Evolutionary conservation across 1,284 basidiomycete species (phyloP), one percentile per base, ranked within the genome.

Genomic region (Ganoderma multipileum): DNA sequence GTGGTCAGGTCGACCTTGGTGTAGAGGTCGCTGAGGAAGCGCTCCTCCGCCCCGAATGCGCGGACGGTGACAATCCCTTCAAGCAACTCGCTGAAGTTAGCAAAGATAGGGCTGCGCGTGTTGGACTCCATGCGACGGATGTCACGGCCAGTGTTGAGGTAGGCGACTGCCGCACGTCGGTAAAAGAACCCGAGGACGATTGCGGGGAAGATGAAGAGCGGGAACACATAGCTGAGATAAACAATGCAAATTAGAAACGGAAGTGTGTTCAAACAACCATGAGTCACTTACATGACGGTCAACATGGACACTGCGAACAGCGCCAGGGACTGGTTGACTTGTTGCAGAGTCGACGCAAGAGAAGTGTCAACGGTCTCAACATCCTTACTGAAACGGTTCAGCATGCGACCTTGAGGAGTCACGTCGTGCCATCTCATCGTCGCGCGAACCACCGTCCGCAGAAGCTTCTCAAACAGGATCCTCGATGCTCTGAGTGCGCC

Each of bases 31-130:
- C 92, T 86, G 74, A 96, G 84, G 83, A 97, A 96, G n/a, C 87
- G 83, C 50, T 83, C 82, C 75, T 97, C 95, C 1, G 90, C 93
- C 11, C 92, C 92, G 80, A 96, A 98, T 0, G 95, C 96, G 61
- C 96, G 89, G 47, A 97, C 94, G n/a, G 93, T 91, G 57, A 94
- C 86, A 61, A 95, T 91, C 26, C 94, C 94, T 68, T 90, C 88
- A 44, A 96, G 81, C 16, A 95, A 80, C 79, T 97, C 95, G 7
- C 87, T 88, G 75, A 96, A 95, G 64, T 92, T 91, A 2, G 91
- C 88, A 77, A 91, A 92, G 66, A 93, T 91, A 0, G 91, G 91
- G 3, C 89, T 91, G 18, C 90, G 83, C 1, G 87, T 85, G 73
- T 88, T 91, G 3, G 89, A 90, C 78, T 95, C 93, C 87, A 95